Percentiles rank a stretch among this genome's conserved stretches.
These are phyloP conservation scores for Cucurbita argyrosperma DNA, from an alignment of 306 rosid genomes.

Conservation along the genomic window DNA sequence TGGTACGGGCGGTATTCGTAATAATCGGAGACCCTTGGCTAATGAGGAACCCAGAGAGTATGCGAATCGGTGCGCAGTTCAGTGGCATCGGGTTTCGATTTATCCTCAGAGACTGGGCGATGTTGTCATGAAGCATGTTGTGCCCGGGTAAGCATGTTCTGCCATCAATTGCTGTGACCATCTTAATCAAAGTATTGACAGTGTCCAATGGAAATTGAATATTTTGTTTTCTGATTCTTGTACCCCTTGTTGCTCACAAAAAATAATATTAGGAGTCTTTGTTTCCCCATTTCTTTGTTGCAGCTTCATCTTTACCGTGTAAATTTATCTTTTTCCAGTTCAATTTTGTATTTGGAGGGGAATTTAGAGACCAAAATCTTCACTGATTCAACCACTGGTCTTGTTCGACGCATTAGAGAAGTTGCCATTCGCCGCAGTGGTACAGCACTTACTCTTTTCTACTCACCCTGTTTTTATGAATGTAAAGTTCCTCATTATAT, in stretches of 20 bases:
- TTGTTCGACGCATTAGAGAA: constrained; percentile 72
- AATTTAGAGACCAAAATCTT: constrained; percentile 73
- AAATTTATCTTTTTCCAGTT: constrained; percentile 26
- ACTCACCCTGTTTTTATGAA: neutral
- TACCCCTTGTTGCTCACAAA: neutral
- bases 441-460: constrained; percentile 5
- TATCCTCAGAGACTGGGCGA: constrained; percentile 49
- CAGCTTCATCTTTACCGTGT: neutral
- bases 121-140: constrained; percentile 26
- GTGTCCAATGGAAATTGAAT: too few relatives aligned
- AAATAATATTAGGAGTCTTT: neutral
- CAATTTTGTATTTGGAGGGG: constrained; percentile 70
- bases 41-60: constrained; percentile 62
- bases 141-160: constrained; percentile 37
- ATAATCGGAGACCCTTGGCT: constrained; percentile 61
- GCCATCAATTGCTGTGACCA: neutral
- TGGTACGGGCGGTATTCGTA: constrained; percentile 89
- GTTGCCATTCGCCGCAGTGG: constrained; percentile 64
- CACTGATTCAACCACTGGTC: constrained; percentile 46
- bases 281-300: neutral
- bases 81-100: constrained; percentile 83
- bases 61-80: constrained; percentile 54
- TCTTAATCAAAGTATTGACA: neutral
- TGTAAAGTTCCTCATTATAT: neutral
- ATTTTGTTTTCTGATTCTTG: neutral